Evolutionary conservation across 306 rosid genomes (phyloP).

Genomic region (Alnus rubra): DNA sequence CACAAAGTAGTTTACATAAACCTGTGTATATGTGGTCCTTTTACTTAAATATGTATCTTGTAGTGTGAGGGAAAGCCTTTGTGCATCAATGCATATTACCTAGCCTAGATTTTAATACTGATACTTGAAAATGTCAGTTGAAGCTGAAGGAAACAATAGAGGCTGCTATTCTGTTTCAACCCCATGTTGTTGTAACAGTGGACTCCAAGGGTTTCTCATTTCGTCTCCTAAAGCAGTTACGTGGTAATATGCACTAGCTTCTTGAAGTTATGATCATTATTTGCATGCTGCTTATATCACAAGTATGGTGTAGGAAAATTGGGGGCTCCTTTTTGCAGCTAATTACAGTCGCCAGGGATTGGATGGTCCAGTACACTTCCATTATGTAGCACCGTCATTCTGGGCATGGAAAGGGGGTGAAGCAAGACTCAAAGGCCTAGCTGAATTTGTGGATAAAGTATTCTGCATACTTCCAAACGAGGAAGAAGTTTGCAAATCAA

Average conservation of each 20-base stretch:
- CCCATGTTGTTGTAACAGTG: slow-evolving; percentile 79
- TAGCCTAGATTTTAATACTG: slow-evolving; percentile 12
- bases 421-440: slow-evolving; percentile 72
- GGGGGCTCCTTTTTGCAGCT: slow-evolving; percentile 71
- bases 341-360: slow-evolving; percentile 43
- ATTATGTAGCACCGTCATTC: slow-evolving; percentile 88
- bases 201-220: slow-evolving; percentile 92
- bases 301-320: slow-evolving; percentile 38
- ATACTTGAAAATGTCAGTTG: slow-evolving; percentile 44
- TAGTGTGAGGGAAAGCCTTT: not conserved
- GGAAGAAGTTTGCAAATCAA: slow-evolving; percentile 69
- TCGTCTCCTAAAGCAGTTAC: slow-evolving; percentile 72
- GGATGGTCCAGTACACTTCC: slow-evolving; percentile 67
- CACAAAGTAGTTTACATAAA: not conserved
- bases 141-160: slow-evolving; percentile 68
- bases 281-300: slow-evolving; percentile 24
- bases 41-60: not conserved
- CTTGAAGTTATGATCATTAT: slow-evolving; percentile 25
- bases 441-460: slow-evolving; percentile 74
- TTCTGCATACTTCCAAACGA: slow-evolving; percentile 92
- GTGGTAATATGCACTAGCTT: slow-evolving; percentile 57
- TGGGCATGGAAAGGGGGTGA: slow-evolving; percentile 99
- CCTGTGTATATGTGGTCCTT: not conserved
- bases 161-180: slow-evolving; percentile 77
- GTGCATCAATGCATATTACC: not conserved